Percentiles rank a stretch among this genome's conserved stretches.
Evolutionary conservation across 1,284 basidiomycete genomes (phyloP).

Genomic region (Phellopilus nigrolimitatus): DNA sequence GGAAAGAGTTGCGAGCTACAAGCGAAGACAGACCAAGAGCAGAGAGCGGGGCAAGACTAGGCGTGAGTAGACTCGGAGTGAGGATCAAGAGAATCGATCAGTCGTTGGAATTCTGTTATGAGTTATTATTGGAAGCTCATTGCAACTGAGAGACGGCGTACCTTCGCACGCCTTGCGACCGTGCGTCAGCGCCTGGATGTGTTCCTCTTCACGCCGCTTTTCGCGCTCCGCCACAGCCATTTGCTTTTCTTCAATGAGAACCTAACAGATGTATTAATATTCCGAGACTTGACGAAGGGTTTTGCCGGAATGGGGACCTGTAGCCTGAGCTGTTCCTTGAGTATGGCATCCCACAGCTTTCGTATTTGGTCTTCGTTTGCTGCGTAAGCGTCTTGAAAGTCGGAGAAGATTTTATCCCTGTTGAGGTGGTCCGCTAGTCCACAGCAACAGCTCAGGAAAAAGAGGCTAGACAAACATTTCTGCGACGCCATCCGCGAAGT

Average conservation of each 20-base stretch:
- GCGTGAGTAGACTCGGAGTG: neutral
- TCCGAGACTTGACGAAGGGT: neutral
- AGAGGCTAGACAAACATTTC: slow-evolving; percentile 7
- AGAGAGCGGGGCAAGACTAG: neutral
- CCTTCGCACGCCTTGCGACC: slow-evolving; percentile 20
- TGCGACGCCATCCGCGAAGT: slow-evolving; percentile 7
- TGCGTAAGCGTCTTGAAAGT: slow-evolving; percentile 16
- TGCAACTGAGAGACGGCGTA: neutral
- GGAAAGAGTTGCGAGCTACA: no score
- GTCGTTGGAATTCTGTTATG: slow-evolving; percentile 6
- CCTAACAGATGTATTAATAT: neutral
- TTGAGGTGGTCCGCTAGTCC: neutral
- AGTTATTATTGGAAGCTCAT: neutral
- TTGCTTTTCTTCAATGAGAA: slow-evolving; percentile 6
- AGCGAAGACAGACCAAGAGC: no score
- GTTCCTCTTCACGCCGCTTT: slow-evolving; percentile 14
- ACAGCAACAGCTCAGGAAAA: neutral
- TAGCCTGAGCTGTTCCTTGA: slow-evolving; percentile 15
- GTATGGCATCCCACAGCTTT: slow-evolving; percentile 16
- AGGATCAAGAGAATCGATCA: slow-evolving; percentile 5
- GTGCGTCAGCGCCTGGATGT: slow-evolving; percentile 17
- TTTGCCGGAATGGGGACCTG: slow-evolving; percentile 3
- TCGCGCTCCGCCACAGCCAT: slow-evolving; percentile 3
- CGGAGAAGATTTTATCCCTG: slow-evolving; percentile 17
- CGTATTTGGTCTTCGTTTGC: slow-evolving; percentile 16